These are phyloP conservation scores for Sphagnum fallax DNA, from an alignment of 228 moss, liverwort and hornwort genomes.

Conservation along the genomic window DNA sequence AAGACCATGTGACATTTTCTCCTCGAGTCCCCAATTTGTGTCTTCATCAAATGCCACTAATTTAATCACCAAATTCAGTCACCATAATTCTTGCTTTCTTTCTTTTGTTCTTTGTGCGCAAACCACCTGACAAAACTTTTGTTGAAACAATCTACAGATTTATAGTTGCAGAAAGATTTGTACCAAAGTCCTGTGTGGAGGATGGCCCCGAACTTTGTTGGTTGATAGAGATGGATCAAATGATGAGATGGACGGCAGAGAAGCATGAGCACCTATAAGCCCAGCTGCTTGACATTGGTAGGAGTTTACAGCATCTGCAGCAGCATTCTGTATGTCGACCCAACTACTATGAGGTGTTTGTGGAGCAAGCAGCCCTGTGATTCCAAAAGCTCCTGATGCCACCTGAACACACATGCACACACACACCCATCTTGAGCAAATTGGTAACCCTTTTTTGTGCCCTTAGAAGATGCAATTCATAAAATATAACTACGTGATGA, in stretches of 20 bases:
- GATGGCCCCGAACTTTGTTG: conserved; percentile 28
- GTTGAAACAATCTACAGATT: no score
- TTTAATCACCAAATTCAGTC: no score
- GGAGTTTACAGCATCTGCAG: conserved; percentile 44
- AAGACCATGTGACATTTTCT: no score
- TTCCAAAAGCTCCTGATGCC: conserved; percentile 56
- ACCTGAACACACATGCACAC: conserved; percentile 15
- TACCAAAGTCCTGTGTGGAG: no score
- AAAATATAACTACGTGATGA: no score
- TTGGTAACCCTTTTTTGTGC: no score
- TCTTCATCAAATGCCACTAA: no score
- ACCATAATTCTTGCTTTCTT: conserved; percentile 32
- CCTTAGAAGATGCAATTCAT: no score
- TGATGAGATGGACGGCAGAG: conserved; percentile 5
- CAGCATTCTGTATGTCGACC: conserved; percentile 53
- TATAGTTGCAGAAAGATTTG: no score
- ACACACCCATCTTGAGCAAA: no score
- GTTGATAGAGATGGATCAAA: conserved; percentile 30
- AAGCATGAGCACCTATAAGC: conserved; percentile 25
- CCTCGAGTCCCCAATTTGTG: no score
- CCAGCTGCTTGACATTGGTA: conserved; percentile 49
- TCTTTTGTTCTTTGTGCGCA: conserved; percentile 12
- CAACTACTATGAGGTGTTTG: conserved; percentile 40
- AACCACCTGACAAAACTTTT: no score
- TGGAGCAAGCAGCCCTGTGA: conserved; percentile 37